A percentile compares a stretch with the other conserved stretches of the same genome.
These are phyloP conservation scores for Trichoderma aggressivum DNA, from an alignment of 2,329 filamentous ascomycete genomes.

Conservation along the genomic window DNA sequence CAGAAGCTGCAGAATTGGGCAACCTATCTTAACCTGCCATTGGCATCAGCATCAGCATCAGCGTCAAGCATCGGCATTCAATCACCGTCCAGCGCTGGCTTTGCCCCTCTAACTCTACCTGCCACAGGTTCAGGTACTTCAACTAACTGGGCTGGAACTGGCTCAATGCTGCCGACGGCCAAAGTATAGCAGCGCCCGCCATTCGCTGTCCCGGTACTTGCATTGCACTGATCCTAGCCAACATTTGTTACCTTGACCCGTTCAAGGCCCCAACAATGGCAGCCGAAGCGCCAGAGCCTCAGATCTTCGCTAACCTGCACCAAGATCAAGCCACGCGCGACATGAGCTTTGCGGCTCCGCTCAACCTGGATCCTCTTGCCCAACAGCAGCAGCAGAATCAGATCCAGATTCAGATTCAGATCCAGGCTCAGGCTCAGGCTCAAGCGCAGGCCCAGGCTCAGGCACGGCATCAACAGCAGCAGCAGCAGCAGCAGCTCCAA, in stretches of 20 bases:
- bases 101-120: too few relatives aligned
- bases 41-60: neutral
- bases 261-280: constrained; percentile 9
- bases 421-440: neutral
- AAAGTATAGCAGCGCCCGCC: constrained; percentile 5
- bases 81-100: neutral
- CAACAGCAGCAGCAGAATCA: constrained; percentile 26
- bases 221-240: neutral
- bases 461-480: constrained; percentile 14
- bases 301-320: constrained; percentile 14
- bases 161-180: neutral
- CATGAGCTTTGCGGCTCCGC: constrained; percentile 35
- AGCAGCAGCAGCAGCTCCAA: constrained; percentile 21
- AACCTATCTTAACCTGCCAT: neutral
- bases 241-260: neutral
- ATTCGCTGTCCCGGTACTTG: constrained; percentile 11
- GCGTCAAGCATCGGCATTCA: neutral
- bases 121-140: too few relatives aligned
- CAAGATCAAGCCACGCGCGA: constrained; percentile 21
- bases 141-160: neutral
- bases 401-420: neutral
- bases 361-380: constrained; percentile 24
- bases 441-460: constrained; percentile 5
- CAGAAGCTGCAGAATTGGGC: neutral
- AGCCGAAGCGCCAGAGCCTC: constrained; percentile 11